Conservation (phyloP, 2,329 filamentous ascomycete species). For the Metarhizium robertsii region DNA sequence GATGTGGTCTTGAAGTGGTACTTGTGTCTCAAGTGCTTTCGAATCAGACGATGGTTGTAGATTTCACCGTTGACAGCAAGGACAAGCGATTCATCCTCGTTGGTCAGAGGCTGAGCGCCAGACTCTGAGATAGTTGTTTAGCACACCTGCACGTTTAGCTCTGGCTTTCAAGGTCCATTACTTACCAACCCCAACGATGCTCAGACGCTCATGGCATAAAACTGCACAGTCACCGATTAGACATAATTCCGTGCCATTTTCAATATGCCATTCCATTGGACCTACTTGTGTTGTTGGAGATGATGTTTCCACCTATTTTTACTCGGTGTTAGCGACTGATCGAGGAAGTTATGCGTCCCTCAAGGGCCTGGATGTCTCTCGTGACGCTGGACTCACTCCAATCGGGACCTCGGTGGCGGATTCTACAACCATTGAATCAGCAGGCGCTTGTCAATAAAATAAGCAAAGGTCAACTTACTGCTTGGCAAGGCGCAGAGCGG, state of each 20-base stretch:
- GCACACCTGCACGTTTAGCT: neutral
- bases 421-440: conserved; percentile 37
- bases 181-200: conserved; percentile 92
- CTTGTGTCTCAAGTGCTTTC: conserved; percentile 71
- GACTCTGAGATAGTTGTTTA: conserved; percentile 51
- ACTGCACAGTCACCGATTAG: conserved; percentile 39
- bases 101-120: conserved; percentile 91
- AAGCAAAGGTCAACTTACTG: conserved; percentile 49
- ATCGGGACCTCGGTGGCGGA: conserved; percentile 94
- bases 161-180: conserved; percentile 10
- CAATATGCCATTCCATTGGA: conserved; percentile 12
- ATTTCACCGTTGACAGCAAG: conserved; percentile 99
- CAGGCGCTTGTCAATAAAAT: neutral
- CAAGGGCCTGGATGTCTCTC: neutral
- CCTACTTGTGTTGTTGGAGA: conserved; percentile 85
- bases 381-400: conserved; percentile 65
- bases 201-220: conserved; percentile 93
- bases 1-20: conserved; percentile 99
- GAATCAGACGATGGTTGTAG: conserved; percentile 95
- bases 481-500: conserved; percentile 86
- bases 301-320: conserved; percentile 69
- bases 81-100: conserved; percentile 77
- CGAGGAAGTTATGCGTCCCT: neutral
- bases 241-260: neutral
- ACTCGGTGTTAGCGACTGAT: conserved; percentile 1